Percentiles rank a stretch among this genome's conserved stretches.
Evolutionary conservation across 805 yeast genomes (phyloP).

Genomic region (Pichia phayaonensis): DNA sequence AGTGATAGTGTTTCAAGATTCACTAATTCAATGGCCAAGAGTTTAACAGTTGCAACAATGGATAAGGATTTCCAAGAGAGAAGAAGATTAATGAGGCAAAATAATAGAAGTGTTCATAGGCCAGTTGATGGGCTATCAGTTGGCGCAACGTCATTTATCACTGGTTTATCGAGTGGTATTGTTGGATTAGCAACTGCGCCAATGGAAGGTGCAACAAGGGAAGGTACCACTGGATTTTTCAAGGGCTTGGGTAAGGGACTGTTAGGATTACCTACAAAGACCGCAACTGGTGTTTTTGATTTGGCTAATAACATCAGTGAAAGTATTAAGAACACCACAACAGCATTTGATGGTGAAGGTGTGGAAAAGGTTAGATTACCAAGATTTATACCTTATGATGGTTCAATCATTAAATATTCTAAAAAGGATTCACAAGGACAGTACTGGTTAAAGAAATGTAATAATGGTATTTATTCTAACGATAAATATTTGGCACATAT

Average conservation of each 20-base stretch:
- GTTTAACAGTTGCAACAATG: constrained; percentile 82
- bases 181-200: constrained; percentile 90
- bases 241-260: constrained; percentile 91
- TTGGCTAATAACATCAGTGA: constrained; percentile 88
- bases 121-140: constrained; percentile 76
- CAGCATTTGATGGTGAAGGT: constrained; percentile 74
- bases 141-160: constrained; percentile 86
- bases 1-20: constrained; percentile 90
- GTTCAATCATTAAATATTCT: constrained; percentile 66
- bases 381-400: constrained; percentile 62
- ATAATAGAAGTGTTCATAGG: constrained; percentile 68
- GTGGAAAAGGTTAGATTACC: constrained; percentile 79
- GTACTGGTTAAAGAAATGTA: constrained; percentile 76
- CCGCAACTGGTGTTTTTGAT: constrained; percentile 92
- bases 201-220: constrained; percentile 77
- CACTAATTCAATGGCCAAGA: constrained; percentile 92
- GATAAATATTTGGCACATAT: constrained; percentile 84
- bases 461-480: constrained; percentile 66
- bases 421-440: constrained; percentile 91
- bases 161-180: constrained; percentile 79
- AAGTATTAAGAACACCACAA: constrained; percentile 88
- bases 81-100: constrained; percentile 63
- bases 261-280: constrained; percentile 93
- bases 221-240: constrained; percentile 87
- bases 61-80: constrained; percentile 82